A percentile compares a stretch with the other conserved stretches of the same genome.
Evolutionary conservation across 2,329 filamentous ascomycete species (phyloP).

Genomic region (Fonsecaea multimorphosa): DNA sequence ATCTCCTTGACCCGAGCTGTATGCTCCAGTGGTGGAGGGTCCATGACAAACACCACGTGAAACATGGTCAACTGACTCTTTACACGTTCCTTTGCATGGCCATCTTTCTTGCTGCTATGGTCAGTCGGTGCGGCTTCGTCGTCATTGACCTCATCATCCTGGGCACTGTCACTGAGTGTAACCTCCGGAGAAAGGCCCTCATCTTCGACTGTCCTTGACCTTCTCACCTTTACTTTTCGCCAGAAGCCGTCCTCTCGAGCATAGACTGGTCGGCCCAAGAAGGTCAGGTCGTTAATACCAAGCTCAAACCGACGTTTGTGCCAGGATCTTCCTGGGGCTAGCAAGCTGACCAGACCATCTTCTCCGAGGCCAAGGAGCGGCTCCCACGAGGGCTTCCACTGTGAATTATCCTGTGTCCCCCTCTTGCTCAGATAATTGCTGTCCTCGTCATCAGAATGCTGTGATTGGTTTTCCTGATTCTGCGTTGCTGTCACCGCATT

Average conservation of each 20-base stretch:
- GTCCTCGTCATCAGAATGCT: conserved; percentile 31
- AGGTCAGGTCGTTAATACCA: conserved; percentile 77
- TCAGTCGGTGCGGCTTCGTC: conserved; percentile 16
- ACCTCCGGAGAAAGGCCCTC: conserved; percentile 42
- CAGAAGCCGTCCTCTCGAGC: conserved; percentile 78
- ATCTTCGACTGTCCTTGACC: conserved; percentile 40
- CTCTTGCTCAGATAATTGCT: conserved; percentile 26
- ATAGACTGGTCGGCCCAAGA: conserved; percentile 83
- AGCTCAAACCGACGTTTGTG: conserved; percentile 85
- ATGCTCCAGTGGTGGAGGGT: conserved; percentile 77
- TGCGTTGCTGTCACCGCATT: conserved; percentile 6
- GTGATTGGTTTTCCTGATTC: conserved; percentile 26
- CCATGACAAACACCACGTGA: conserved; percentile 90
- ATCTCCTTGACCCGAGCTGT: conserved; percentile 76
- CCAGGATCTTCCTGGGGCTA: conserved; percentile 73
- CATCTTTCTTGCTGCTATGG: conserved; percentile 7
- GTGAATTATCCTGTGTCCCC: conserved; percentile 23
- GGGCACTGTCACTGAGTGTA: conserved; percentile 26
- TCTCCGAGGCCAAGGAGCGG: conserved; percentile 74
- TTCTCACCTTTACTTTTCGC: conserved; percentile 59
- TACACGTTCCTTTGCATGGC: conserved; percentile 10
- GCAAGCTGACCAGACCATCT: conserved; percentile 78
- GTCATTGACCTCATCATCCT: conserved; percentile 24
- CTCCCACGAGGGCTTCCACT: conserved; percentile 54
- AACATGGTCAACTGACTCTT: conserved; percentile 89